Percentiles rank a stretch among this genome's conserved stretches.
phyloP scores from a whole-genome alignment of 2,329 filamentous ascomycete species.

The Bipolaris victoriae region DNA sequence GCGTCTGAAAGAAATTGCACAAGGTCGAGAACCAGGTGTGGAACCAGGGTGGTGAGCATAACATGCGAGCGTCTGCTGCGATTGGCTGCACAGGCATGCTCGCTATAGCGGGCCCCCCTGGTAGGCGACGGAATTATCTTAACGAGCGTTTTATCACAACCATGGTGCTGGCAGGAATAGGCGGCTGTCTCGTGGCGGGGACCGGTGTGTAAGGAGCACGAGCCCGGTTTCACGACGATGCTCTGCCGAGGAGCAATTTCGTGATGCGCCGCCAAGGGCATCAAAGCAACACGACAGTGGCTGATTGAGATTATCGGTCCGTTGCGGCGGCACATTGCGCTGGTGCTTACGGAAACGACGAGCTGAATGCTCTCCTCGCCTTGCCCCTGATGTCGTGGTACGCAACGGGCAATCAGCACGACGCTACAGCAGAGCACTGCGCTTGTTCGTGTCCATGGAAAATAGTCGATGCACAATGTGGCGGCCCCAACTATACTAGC shows the following conservation, averaged over 20 bases:
- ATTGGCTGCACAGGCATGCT: conserved; percentile 36
- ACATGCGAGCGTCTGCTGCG: conserved; percentile 9
- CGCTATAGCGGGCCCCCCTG: conserved; percentile 36
- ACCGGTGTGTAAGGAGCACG: conserved; percentile 27
- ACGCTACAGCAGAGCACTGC: neutral
- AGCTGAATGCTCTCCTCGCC: neutral
- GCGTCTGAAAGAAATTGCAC: conserved; percentile 47
- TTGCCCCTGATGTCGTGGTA: neutral
- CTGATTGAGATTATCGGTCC: conserved; percentile 27
- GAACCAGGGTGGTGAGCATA: conserved; percentile 21
- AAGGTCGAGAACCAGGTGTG: conserved; percentile 32
- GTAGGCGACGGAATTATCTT: conserved; percentile 15
- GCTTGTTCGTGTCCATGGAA: conserved; percentile 4
- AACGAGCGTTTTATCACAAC: conserved; percentile 24
- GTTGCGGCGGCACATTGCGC: conserved; percentile 6
- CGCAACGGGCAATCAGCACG: conserved; percentile 1
- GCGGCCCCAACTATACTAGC: neutral
- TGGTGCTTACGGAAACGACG: conserved; percentile 4
- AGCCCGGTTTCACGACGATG: conserved; percentile 36
- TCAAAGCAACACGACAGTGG: conserved; percentile 30
- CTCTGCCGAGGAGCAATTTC: conserved; percentile 41
- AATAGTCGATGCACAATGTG: no score
- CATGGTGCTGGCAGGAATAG: conserved; percentile 22
- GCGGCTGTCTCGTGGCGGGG: conserved; percentile 34
- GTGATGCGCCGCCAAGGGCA: conserved; percentile 34